Evolutionary conservation across 2,329 filamentous ascomycete species (phyloP).

Genomic region (Colletotrichum magnum): DNA sequence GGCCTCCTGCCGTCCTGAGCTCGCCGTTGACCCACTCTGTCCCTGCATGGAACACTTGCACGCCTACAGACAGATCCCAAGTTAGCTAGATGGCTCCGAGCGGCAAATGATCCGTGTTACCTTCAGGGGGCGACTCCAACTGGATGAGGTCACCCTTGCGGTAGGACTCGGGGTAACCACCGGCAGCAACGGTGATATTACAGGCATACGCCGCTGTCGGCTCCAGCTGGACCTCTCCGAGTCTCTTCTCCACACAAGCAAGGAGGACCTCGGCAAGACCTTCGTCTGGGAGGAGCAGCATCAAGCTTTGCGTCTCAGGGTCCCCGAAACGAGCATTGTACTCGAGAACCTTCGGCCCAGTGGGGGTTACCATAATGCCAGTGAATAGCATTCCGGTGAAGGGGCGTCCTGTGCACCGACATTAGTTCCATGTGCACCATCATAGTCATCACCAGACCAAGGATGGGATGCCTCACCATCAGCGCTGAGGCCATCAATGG

Average conservation of each 20-base stretch:
- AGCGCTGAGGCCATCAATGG: slow-evolving; percentile 74
- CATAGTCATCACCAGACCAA: neutral
- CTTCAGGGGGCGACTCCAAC: slow-evolving; percentile 52
- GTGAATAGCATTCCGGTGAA: slow-evolving; percentile 86
- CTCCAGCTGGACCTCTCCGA: slow-evolving; percentile 78
- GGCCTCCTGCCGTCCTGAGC: slow-evolving; percentile 85
- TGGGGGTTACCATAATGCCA: slow-evolving; percentile 91
- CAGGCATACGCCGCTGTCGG: slow-evolving; percentile 81
- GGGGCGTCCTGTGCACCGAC: slow-evolving; percentile 51
- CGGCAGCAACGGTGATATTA: slow-evolving; percentile 94
- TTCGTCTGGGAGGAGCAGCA: slow-evolving; percentile 83
- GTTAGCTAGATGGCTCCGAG: neutral
- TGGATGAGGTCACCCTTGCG: slow-evolving; percentile 78
- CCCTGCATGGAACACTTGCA: slow-evolving; percentile 92
- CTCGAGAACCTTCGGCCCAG: slow-evolving; percentile 86
- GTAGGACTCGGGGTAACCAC: slow-evolving; percentile 91
- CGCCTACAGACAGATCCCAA: slow-evolving; percentile 50
- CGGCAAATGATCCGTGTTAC: neutral
- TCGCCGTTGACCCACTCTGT: slow-evolving; percentile 76
- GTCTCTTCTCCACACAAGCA: slow-evolving; percentile 82
- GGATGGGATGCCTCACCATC: slow-evolving; percentile 5
- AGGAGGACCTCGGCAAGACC: slow-evolving; percentile 92
- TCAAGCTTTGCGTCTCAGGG: slow-evolving; percentile 89
- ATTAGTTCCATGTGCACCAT: neutral
- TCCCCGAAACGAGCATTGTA: slow-evolving; percentile 96